Evolutionary conservation across 768 basidiomycete genomes (phyloP).

Genomic region (Mycena epipterygia): DNA sequence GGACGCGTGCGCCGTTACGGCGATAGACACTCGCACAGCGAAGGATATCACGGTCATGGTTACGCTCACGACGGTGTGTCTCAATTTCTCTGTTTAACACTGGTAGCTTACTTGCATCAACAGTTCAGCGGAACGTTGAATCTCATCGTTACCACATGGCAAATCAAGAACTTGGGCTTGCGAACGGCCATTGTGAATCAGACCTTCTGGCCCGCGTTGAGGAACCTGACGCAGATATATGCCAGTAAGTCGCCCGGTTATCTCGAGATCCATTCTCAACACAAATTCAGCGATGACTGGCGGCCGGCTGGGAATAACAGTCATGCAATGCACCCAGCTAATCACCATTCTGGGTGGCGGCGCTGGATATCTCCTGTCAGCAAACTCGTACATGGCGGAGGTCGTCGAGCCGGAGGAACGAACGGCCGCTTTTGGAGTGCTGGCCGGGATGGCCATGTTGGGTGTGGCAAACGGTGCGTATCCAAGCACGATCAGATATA

Average conservation of each 20-base stretch:
- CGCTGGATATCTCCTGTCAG: constrained; percentile 25
- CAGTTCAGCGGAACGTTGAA: constrained; percentile 31
- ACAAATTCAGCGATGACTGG: constrained; percentile 21
- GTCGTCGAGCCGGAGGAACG: constrained; percentile 26
- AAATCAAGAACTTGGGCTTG: constrained; percentile 33
- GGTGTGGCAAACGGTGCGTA: constrained; percentile 27
- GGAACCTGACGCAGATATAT: constrained; percentile 34
- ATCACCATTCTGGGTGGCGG: constrained; percentile 35
- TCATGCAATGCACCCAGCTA: constrained; percentile 31
- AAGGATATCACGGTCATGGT: constrained; percentile 30
- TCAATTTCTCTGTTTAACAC: no score
- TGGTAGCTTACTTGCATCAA: background rate
- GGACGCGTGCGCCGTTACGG: constrained; percentile 31
- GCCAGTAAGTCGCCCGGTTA: constrained; percentile 19
- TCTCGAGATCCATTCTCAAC: background rate
- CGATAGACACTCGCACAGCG: constrained; percentile 26
- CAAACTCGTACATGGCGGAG: constrained; percentile 34
- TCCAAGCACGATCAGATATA: no score
- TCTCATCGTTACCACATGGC: constrained; percentile 34
- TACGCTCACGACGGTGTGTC: constrained; percentile 21
- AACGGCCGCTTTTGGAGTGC: constrained; percentile 32
- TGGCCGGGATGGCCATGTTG: constrained; percentile 31
- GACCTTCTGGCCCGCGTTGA: constrained; percentile 34
- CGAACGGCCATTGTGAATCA: constrained; percentile 30
- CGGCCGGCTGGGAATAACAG: constrained; percentile 28